Conservation (phyloP, 345 rosid genomes). For the Heritiera littoralis region DNA sequence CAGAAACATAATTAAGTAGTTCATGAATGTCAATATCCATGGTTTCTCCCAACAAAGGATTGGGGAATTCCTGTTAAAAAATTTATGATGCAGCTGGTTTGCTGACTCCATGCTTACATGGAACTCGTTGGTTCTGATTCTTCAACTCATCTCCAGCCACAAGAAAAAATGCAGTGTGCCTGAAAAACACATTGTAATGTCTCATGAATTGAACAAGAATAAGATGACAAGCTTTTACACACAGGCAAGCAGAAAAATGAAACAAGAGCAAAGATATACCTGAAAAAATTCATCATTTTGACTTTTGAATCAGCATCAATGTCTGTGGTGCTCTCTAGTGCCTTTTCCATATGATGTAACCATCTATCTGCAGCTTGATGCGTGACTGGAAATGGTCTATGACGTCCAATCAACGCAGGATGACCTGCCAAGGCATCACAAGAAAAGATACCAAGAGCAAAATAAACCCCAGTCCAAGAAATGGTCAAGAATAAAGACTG, state of each 20-base stretch:
- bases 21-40: constrained; percentile 3
- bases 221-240: neutral
- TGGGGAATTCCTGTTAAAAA: neutral
- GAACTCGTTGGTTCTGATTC: constrained; percentile 47
- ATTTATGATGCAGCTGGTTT: constrained; percentile 38
- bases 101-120: constrained; percentile 50
- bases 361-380: constrained; percentile 87
- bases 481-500: neutral
- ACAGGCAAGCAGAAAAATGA: constrained; percentile 1
- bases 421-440: constrained; percentile 50
- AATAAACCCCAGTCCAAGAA: constrained; percentile 6
- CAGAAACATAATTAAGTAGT: neutral
- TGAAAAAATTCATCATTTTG: constrained; percentile 84
- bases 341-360: constrained; percentile 83
- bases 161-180: constrained; percentile 92
- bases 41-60: constrained; percentile 16
- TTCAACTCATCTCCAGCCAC: constrained; percentile 92
- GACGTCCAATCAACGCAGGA: constrained; percentile 88
- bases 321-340: constrained; percentile 58
- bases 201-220: neutral
- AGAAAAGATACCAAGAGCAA: neutral
- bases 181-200: constrained; percentile 27
- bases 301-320: constrained; percentile 70
- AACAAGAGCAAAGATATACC: constrained; percentile 36
- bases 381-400: constrained; percentile 82